Conservation (phyloP, 2,329 filamentous ascomycete genomes). For the Alternaria sp. region DNA sequence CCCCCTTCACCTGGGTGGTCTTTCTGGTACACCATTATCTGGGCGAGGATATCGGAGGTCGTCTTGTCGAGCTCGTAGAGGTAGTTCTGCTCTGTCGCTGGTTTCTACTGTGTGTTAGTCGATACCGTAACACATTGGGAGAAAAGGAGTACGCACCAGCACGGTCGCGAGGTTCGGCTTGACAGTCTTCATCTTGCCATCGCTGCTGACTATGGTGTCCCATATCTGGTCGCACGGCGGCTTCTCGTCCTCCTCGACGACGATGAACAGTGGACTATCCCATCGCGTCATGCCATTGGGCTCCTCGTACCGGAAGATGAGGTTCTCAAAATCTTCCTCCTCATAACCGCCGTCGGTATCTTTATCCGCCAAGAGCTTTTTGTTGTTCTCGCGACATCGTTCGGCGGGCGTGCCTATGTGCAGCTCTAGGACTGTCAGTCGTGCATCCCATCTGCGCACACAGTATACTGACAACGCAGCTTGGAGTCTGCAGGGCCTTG, state of each 20-base stretch:
- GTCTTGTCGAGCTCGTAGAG: conserved; percentile 79
- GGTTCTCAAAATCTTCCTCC: conserved; percentile 74
- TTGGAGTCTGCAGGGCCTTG: conserved; percentile 77
- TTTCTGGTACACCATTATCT: conserved; percentile 71
- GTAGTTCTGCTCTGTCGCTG: conserved; percentile 69
- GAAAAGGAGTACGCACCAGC: conserved; percentile 49
- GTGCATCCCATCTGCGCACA: background rate
- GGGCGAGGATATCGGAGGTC: conserved; percentile 77
- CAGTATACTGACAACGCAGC: conserved; percentile 66
- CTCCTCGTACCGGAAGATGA: conserved; percentile 84
- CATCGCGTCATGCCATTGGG: conserved; percentile 84
- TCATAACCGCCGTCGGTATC: conserved; percentile 57
- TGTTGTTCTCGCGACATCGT: conserved; percentile 66
- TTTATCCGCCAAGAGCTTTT: conserved; percentile 55
- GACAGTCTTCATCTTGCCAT: conserved; percentile 70
- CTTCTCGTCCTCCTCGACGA: conserved; percentile 75
- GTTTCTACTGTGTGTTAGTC: conserved; percentile 54
- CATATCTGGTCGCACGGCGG: conserved; percentile 74
- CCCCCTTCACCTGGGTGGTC: conserved; percentile 68
- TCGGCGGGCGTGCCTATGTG: conserved; percentile 64
- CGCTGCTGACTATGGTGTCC: conserved; percentile 69
- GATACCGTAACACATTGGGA: background rate
- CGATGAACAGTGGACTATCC: conserved; percentile 82
- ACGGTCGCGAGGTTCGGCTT: conserved; percentile 79
- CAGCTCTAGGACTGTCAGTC: conserved; percentile 54